These are phyloP conservation scores for Penicillium sp. DNA, from an alignment of 2,329 filamentous ascomycete species.

Conservation along the genomic window DNA sequence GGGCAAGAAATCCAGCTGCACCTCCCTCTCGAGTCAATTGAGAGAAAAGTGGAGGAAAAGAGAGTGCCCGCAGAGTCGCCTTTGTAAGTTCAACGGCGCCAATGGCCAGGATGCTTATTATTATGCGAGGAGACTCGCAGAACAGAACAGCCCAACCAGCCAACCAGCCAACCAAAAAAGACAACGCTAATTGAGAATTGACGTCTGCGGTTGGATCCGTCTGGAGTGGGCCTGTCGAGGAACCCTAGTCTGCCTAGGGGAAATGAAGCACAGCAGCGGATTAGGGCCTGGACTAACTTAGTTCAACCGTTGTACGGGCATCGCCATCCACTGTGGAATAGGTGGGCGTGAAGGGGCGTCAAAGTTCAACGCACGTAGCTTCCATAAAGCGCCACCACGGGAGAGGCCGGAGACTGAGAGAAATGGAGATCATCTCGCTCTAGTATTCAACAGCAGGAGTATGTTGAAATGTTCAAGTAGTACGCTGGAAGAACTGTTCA, in stretches of 20 bases:
- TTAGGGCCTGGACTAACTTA: neutral
- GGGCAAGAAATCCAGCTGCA: neutral
- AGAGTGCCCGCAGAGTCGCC: neutral
- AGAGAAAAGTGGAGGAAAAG: neutral
- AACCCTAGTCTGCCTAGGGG: neutral
- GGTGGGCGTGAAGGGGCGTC: neutral
- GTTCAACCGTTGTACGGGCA: neutral
- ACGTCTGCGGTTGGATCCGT: neutral
- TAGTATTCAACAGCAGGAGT: too few relatives aligned
- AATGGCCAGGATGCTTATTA: neutral
- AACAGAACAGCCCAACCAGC: neutral
- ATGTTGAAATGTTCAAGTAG: too few relatives aligned
- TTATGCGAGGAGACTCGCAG: neutral
- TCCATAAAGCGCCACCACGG: neutral
- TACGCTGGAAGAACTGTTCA: too few relatives aligned
- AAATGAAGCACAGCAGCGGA: neutral
- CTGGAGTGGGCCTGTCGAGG: neutral
- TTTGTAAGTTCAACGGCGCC: neutral
- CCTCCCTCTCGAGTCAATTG: neutral
- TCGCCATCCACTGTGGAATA: neutral
- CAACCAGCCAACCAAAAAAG: neutral
- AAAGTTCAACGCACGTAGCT: neutral
- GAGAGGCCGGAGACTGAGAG: neutral
- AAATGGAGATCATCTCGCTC: neutral
- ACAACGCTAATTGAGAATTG: neutral